phyloP scores from a whole-genome alignment of 1,284 basidiomycete species.

The Austroboletus olivaceoglutinosus region DNA sequence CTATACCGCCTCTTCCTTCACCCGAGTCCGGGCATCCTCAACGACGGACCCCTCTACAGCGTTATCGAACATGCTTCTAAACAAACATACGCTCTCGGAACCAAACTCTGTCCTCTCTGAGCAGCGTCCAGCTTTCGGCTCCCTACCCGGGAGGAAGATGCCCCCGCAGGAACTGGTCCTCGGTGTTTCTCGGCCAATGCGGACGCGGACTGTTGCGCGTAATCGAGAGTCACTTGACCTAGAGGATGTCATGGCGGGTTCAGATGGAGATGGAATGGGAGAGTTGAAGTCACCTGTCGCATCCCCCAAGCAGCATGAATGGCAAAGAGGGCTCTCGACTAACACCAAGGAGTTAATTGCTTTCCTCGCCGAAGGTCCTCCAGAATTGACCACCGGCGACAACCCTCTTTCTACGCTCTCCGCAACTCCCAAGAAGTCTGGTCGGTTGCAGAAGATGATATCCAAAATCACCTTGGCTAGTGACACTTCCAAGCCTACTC shows the following conservation, averaged over 20 bases:
- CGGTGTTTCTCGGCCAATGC: constrained; percentile 38
- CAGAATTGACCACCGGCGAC: constrained; percentile 27
- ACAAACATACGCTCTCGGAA: constrained; percentile 26
- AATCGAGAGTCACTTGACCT: constrained; percentile 69
- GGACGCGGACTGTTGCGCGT: constrained; percentile 50
- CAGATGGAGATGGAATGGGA: constrained; percentile 45
- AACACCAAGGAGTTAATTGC: constrained; percentile 60
- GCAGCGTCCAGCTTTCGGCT: constrained; percentile 32
- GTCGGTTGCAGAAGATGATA: constrained; percentile 74
- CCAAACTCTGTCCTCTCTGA: constrained; percentile 21
- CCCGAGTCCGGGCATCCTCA: constrained; percentile 31
- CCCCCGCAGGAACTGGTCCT: constrained; percentile 29
- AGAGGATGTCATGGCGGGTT: constrained; percentile 69
- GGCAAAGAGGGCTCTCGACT: constrained; percentile 40
- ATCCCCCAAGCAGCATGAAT: constrained; percentile 30
- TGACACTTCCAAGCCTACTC: constrained; percentile 30
- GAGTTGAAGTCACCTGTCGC: constrained; percentile 18
- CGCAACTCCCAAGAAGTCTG: constrained; percentile 50
- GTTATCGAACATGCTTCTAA: constrained; percentile 11
- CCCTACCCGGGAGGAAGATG: constrained; percentile 18
- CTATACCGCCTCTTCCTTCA: constrained; percentile 19
- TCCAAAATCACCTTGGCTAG: constrained; percentile 64
- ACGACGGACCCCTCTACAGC: constrained; percentile 26
- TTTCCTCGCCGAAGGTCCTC: constrained; percentile 36
- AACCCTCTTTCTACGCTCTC: constrained; percentile 40